Evolutionary conservation across 169 alveolate genomes (phyloP), one percentile per base, ranked within the genome.

Genomic region (Toxoplasma gondii): DNA sequence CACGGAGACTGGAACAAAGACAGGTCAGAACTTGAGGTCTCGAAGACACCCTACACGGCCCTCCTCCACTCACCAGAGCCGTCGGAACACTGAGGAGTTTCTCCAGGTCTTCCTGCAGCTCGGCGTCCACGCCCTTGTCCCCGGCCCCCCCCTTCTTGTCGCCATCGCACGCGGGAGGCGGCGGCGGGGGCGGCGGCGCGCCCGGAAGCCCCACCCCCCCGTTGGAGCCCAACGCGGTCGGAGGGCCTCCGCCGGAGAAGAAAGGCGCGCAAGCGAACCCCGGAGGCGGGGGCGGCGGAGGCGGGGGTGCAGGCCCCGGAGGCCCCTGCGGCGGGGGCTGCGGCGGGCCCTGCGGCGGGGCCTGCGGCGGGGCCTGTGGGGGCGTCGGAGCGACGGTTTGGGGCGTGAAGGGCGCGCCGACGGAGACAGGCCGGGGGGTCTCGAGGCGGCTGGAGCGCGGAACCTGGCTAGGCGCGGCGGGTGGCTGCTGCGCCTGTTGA

Each of bases 401-500:
- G 31, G 36, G 44, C 67, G 27, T 10, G 44, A 12, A 38, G 45
- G 91, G 38, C 31, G 64, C 91, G 12, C 17, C 45, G 22, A 29
- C 36, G 70, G 70, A 19, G 67, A 84, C 70, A 16, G 91, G 41
- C 34, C 34, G 67, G 54, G 44, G 74, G 38, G 43, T 17, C 38
- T 44, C 12, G 53, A 41, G 45, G 90, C 39, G 5, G 19, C 38
- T 36, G 49, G 88, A 22, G 44, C 16, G 43, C 90, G 5, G 90
- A 39, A 82, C 64, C 64, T 38, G 88, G 67, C 39, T 69, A 88
- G 93, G 27, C n/a, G 93, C 86, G 67, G 41, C 88, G 64, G 53
- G 58, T 43, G 67, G 86, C 93, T 90, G 93, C 87, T 88, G 93
- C 41, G 36, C 27, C 93, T 88, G 88, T 44, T 91, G 90, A 74